Base-by-base conservation (phyloP, 345 rosid genomes). In the Carallia pectinifolia region DNA sequence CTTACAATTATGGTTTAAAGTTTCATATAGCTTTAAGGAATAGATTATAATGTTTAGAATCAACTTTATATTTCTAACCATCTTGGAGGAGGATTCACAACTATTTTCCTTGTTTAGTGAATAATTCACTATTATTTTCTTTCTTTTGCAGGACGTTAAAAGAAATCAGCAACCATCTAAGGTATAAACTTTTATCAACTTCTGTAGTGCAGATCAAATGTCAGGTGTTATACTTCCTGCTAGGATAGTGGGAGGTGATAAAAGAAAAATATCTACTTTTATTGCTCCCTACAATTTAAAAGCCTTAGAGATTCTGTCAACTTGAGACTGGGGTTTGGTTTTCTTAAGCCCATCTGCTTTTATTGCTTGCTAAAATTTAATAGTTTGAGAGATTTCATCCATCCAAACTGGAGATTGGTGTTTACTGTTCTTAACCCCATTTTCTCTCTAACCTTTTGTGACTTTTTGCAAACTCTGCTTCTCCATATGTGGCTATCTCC, bases 121-220 rank as follows among this genome's bases (percentile, higher is more conserved):
- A 44, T 13, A 12, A 44, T 12, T 44, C 16, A 44, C 17, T 10
- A 44, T 12, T 12, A 12, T 44, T 44, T 16, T 44, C 50, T 13
- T 44, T 44, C 74, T 56, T 10, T 55, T 55, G 59, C 87, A 83
- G 89, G 80, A 75, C 62, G 66, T 33, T 44, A 71, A 66, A 73
- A 54, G 74, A n/a, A 70, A 54, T 55, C 80, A 69, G 38, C 82
- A 85, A 72, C 85, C 82, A 64, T 55, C 87, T n/a, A 85, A 81
- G 87, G 89, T 83, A 78, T 61, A 60, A 52, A 13, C 27, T 52
- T 40, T 66, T 34, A 2, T 5, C 16, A 36, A 40, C 63, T 53
- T 39, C 9, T n/a, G 5, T 30, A 18, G 56, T 59, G 16, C 13
- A 61, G 16, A 59, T 13, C 16, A 50, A 30, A 12, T 47, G 6